A percentile compares a stretch with the other conserved stretches of the same genome.
These are phyloP conservation scores for Aspergillus pseudotamarii DNA, from an alignment of 2,329 filamentous ascomycete species.

Conservation along the genomic window DNA sequence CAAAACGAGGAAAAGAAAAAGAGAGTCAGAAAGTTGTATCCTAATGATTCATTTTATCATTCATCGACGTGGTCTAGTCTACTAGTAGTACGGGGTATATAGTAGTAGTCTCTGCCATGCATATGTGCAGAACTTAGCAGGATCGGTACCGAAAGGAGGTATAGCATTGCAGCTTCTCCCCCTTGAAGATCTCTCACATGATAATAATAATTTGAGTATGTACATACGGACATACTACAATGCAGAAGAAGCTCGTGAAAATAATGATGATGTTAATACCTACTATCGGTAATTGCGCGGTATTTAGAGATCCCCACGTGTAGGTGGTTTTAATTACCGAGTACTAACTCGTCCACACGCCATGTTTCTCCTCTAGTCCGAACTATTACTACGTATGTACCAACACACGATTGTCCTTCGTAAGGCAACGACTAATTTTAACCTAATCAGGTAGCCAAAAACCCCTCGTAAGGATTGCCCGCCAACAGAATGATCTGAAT, in stretches of 20 bases:
- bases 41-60: not conserved
- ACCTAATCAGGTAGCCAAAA: not conserved
- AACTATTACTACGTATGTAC: not conserved
- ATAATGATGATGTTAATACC: not conserved
- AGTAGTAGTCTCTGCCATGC: no score
- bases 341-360: not conserved
- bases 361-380: not conserved
- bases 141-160: not conserved
- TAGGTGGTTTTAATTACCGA: not conserved
- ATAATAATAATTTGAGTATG: not conserved
- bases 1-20: not conserved
- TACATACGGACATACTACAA: no score
- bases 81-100: no score
- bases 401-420: not conserved
- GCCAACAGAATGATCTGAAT: not conserved
- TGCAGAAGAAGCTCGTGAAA: not conserved
- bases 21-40: not conserved
- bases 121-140: no score
- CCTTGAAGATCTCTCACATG: not conserved
- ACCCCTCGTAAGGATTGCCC: not conserved
- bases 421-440: not conserved
- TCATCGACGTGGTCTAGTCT: not conserved
- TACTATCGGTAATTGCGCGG: not conserved
- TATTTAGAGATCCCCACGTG: not conserved
- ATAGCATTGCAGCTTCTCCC: not conserved